phyloP scores from a whole-genome alignment of 805 yeast genomes.

The Candida tibetensis region DNA sequence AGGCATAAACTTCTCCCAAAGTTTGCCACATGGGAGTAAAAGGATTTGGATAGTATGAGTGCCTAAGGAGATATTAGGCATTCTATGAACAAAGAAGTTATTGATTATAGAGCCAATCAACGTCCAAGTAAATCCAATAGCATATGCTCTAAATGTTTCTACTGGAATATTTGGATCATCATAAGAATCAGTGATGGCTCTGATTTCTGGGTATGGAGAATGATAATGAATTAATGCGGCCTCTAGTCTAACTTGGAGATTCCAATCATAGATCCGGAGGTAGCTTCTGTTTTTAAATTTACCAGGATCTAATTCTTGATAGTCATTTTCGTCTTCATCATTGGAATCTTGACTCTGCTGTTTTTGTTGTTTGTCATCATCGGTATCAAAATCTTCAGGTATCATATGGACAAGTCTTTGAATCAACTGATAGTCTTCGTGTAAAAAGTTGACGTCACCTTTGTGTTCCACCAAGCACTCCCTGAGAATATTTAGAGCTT shows the following conservation, averaged over 20 bases:
- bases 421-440: constrained; percentile 33
- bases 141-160: constrained; percentile 57
- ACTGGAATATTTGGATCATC: constrained; percentile 51
- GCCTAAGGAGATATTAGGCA: constrained; percentile 40
- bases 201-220: constrained; percentile 64
- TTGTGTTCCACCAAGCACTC: constrained; percentile 34
- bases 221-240: constrained; percentile 43
- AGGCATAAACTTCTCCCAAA: constrained; percentile 37
- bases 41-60: constrained; percentile 40
- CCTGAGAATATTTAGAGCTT: constrained; percentile 32
- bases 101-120: constrained; percentile 53
- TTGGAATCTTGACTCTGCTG: background rate
- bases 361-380: constrained; percentile 1
- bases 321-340: constrained; percentile 1
- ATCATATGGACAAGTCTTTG: constrained; percentile 22
- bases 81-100: constrained; percentile 55
- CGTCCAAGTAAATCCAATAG: constrained; percentile 50
- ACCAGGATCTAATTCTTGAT: background rate
- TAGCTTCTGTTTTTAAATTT: constrained; percentile 10
- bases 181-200: constrained; percentile 59
- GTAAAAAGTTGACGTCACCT: constrained; percentile 34
- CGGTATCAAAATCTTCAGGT: constrained; percentile 14
- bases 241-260: constrained; percentile 35
- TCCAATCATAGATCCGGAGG: constrained; percentile 22
- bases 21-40: constrained; percentile 37